Evolutionary conservation across 495 filamentous ascomycete species (phyloP).

Genomic region (Cenococcum geophilum): DNA sequence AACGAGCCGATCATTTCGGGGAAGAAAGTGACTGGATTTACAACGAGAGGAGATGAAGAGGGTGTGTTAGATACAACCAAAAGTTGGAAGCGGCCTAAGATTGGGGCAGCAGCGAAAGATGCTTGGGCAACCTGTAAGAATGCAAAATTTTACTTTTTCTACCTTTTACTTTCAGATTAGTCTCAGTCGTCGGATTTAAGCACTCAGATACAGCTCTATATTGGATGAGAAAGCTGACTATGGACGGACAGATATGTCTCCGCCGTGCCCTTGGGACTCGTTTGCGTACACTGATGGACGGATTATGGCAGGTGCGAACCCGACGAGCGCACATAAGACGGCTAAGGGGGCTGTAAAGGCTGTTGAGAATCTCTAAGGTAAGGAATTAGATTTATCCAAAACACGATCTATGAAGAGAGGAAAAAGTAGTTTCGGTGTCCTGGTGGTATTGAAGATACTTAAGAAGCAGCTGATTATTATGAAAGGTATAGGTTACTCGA

Average conservation of each 20-base stretch:
- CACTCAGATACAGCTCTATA: too few relatives aligned
- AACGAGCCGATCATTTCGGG: slow-evolving; percentile 40
- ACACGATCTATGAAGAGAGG: too few relatives aligned
- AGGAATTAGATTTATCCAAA: too few relatives aligned
- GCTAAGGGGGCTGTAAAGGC: slow-evolving; percentile 41
- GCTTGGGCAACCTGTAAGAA: slow-evolving; percentile 40
- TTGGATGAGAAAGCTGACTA: too few relatives aligned
- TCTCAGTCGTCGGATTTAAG: slow-evolving; percentile 2
- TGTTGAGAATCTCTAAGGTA: slow-evolving; percentile 25
- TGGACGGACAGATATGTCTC: slow-evolving; percentile 33
- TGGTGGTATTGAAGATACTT: too few relatives aligned
- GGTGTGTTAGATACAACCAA: slow-evolving; percentile 36
- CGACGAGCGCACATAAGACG: slow-evolving; percentile 36
- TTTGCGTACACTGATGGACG: slow-evolving; percentile 41
- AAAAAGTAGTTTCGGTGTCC: too few relatives aligned
- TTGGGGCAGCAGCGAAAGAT: slow-evolving; percentile 37
- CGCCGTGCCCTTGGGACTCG: slow-evolving; percentile 43
- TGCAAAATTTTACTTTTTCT: slow-evolving; percentile 3
- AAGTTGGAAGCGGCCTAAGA: slow-evolving; percentile 36
- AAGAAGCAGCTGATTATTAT: too few relatives aligned
- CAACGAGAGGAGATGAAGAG: slow-evolving; percentile 40
- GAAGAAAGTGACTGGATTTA: slow-evolving; percentile 44
- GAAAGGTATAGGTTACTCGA: too few relatives aligned
- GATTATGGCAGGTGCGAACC: slow-evolving; percentile 36
- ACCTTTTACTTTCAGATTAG: neutral